Base-by-base conservation (phyloP, 2,329 filamentous ascomycete species). In the Emericellopsis cladophorae region DNA sequence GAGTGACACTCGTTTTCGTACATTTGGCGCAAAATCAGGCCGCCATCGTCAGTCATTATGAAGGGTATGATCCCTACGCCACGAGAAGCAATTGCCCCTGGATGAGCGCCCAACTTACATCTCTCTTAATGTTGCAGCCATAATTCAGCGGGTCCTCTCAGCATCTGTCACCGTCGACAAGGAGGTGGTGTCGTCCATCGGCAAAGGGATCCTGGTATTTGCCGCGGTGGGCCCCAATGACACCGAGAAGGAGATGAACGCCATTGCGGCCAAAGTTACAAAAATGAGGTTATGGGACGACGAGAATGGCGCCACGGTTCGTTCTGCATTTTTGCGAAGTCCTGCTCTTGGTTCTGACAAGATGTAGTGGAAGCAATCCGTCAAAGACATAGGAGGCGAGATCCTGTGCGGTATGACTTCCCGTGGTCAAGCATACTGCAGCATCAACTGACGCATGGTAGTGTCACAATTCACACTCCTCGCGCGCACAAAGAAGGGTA, bases 401-500 rank as follows among this genome's bases (percentile, higher is more conserved):
- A 74, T 98, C 22, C 76, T 98, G n/a, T 96, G 90, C 59, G 89
- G 88, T 94, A 71, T 41, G 55, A 44, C 39, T 42, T 38, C 12
- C 26, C 26, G 12, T 12, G 26, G 12, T 12, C 26, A 29, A 9
- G 26, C 26, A 9, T 9, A 12, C 26, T 12, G 12, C 8, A 29
- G 4, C 12, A 4, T 12, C 26, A 12, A 7, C 26, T 41, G 22
- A 21, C 16, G 31, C 7, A 34, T 40, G 15, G 8, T 55, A 93
- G 90, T 98, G 36, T 96, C 92, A 12, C 92, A 98, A 63, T 98
- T 98, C 57, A 98, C 92, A 3, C 74, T 98, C 9, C 73, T 94
- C 39, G 93, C 88, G 37, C 84, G 81, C 36, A 89, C 89, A n/a
- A 94, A 89, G 56, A 96, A 96, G 61, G 90, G 90, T 46, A 89